A percentile compares a stretch with the other conserved stretches of the same genome.
These are phyloP conservation scores for Bacidia rubella DNA, from an alignment of 495 filamentous ascomycete species.

Conservation along the genomic window DNA sequence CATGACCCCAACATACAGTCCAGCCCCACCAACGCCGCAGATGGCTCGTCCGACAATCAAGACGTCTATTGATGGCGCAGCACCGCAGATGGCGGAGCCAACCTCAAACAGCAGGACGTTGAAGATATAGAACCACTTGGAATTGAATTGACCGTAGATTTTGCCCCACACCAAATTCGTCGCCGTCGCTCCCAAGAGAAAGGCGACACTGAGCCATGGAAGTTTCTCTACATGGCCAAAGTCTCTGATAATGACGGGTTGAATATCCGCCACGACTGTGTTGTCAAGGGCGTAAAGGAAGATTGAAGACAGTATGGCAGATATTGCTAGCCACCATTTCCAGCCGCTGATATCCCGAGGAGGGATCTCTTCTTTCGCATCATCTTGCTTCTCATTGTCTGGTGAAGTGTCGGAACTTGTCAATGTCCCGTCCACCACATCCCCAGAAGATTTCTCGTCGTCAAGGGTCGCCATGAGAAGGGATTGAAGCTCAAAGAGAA, in stretches of 20 bases:
- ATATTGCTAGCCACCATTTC: neutral
- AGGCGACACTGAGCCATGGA: constrained; percentile 31
- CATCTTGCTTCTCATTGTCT: no score
- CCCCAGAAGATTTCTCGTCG: no score
- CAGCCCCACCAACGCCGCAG: constrained; percentile 17
- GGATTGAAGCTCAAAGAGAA: no score
- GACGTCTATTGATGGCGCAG: constrained; percentile 12
- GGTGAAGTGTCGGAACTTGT: neutral
- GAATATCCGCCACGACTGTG: constrained; percentile 40
- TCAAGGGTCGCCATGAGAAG: no score
- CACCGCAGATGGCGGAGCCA: constrained; percentile 15
- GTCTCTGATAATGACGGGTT: constrained; percentile 28
- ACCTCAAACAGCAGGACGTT: constrained; percentile 18
- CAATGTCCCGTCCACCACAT: neutral
- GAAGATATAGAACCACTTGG: constrained; percentile 32
- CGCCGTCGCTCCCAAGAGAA: neutral
- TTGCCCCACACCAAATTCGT: constrained; percentile 16
- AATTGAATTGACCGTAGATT: constrained; percentile 30
- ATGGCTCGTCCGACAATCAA: constrained; percentile 21
- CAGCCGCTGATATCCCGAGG: neutral
- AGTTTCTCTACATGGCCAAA: constrained; percentile 34
- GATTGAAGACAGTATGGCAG: constrained; percentile 29
- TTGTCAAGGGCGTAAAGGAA: constrained; percentile 42
- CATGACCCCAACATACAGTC: constrained; percentile 30
- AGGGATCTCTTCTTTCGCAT: neutral